Base-by-base conservation (phyloP, 371 early-diverging fungal genomes). In the Actinomucor elegans region DNA sequence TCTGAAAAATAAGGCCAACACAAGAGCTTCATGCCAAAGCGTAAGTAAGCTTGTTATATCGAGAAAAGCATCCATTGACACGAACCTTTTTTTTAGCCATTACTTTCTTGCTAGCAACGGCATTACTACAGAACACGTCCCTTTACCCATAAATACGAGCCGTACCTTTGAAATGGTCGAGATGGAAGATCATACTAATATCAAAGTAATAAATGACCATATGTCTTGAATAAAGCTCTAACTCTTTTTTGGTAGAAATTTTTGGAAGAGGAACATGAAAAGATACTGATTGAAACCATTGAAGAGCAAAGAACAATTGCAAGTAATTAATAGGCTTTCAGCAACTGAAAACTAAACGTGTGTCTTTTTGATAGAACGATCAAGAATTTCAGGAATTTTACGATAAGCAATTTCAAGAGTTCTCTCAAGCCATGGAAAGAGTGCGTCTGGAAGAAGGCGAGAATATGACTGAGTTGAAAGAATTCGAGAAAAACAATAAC, bases 21-120 rank as follows among this genome's bases (percentile, higher is more conserved):
- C 52, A 48, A 28, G 64, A 64, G 18, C 51, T 53, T 9, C 59
- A 58, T 33, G 64, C 64, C 0, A 58, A 54, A 55, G 64, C 58
- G 64, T 64, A 64, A 35, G 14, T n/a, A 36, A 12, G 9, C 21
- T 12, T 15, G 2, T 4, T 21, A 7, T 17, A 14, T 28, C 14
- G 12, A 10, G 36, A 20, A 21, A 21, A 29, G 18, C 0, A 24
- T 21, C 27, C 5, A 31, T 14, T 40, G 9, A 36, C 21, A 35
- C 27, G 9, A 5, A 24, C 26, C 35, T 26, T 21, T 28, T 12
- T 15, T 0, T 28, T 64, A 77, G 77, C 5, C 72, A 73, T 45
- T 69, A 77, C 33, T 73, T 77, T 26, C 47, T 77, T 24, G 66
- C 74, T 17, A 64, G 66, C 21, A 66, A 55, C 23, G 72, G 74